A percentile compares a stretch with the other conserved stretches of the same genome.
Evolutionary conservation across 306 rosid genomes (phyloP).

Genomic region (Vicia villosa): DNA sequence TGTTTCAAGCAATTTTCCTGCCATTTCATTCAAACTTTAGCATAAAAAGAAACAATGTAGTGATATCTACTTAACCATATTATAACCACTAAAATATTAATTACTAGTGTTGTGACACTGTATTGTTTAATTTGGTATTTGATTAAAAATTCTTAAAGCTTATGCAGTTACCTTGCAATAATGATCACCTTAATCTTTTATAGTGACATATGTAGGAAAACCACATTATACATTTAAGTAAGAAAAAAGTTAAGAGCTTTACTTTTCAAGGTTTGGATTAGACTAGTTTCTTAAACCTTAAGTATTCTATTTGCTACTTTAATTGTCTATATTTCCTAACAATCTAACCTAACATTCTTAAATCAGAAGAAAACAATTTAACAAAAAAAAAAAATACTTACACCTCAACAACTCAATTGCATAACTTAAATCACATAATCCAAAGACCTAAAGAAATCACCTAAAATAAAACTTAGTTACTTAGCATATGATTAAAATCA

Average conservation of each 20-base stretch:
- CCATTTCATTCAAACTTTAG: slow-evolving; percentile 35
- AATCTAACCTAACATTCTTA: slow-evolving; percentile 34
- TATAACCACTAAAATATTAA: too few species aligned
- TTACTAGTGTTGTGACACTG: too few species aligned
- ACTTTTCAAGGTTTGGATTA: slow-evolving; percentile 16
- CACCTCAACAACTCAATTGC: slow-evolving; percentile 10
- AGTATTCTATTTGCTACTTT: slow-evolving; percentile 28
- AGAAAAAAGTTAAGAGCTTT: slow-evolving; percentile 9
- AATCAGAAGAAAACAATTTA: slow-evolving; percentile 30
- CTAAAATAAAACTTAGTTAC: background rate
- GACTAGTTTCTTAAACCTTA: slow-evolving; percentile 30
- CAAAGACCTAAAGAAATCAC: slow-evolving; percentile 12
- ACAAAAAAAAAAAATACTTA: background rate
- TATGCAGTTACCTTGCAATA: slow-evolving; percentile 18
- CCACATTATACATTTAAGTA: background rate
- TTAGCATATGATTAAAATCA: background rate
- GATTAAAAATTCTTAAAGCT: slow-evolving; percentile 1
- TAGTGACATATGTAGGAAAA: background rate
- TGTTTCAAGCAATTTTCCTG: slow-evolving; percentile 89
- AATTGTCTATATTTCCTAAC: background rate
- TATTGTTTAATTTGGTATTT: background rate
- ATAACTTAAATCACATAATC: slow-evolving; percentile 22
- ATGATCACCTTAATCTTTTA: slow-evolving; percentile 26
- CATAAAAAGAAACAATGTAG: slow-evolving; percentile 7
- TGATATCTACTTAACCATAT: background rate